Evolutionary conservation across 1,284 basidiomycete genomes (phyloP), one percentile per base, ranked within the genome.

Genomic region (Mycena sp.): DNA sequence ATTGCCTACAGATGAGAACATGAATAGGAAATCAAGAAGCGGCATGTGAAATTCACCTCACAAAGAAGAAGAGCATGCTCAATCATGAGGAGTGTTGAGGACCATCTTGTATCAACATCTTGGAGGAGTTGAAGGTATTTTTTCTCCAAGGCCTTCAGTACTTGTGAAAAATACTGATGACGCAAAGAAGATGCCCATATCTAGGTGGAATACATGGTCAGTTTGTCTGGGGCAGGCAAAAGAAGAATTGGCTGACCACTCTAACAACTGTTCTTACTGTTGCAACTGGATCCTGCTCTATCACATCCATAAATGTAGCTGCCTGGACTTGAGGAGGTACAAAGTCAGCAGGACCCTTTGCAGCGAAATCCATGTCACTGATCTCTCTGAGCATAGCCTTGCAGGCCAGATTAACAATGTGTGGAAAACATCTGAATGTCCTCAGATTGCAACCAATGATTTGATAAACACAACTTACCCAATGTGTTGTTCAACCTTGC

Each of bases 21-120:
- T 35, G 7, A 35, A 9, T 35, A 35, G 7, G 7, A 14, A 35
- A 35, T 35, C 32, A 35, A 35, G 32, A 9, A 14, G 9, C 7
- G 14, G 32, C 14, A 14, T 9, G 32, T 7, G 14, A 35, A 9
- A 35, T 35, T 25, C 64, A 70, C 69, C 41, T 48, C 35, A 32
- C 58, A 38, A 35, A 69, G 48, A 26, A 58, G 35, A 35, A 71
- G 50, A 25, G 62, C 67, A 32, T 71, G 62, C n/a, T 74, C 69
- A 69, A 78, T 74, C 77, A 80, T 79, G 12, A 75, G 58, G 21
- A 75, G 65, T 19, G 73, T 76, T 59, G 77, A 77, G n/a, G 76
- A 78, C 77, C 77, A 80, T 7, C 73, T 68, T 12, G 73, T 77
- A 30, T 76, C 72, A 46, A 78, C 73, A 65, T 80, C 76, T 21